phyloP scores from a whole-genome alignment of 2,329 filamentous ascomycete genomes.

The Shiraia bambusicola region DNA sequence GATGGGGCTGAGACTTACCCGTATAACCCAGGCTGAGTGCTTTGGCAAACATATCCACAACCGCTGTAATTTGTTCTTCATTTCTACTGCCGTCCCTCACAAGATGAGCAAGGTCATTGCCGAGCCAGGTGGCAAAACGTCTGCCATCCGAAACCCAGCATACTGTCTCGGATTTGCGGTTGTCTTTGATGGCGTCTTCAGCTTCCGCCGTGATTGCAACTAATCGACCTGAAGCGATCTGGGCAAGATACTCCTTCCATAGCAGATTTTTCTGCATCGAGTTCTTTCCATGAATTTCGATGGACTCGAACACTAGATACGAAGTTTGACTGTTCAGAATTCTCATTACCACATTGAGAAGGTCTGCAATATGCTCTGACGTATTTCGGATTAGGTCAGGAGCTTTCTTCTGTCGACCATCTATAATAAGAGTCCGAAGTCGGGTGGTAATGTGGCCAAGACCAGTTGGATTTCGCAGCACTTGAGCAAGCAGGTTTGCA shows the following conservation, averaged over 20 bases:
- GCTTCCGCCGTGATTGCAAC: constrained; percentile 62
- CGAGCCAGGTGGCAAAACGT: constrained; percentile 71
- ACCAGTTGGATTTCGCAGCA: constrained; percentile 72
- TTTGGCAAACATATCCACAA: constrained; percentile 55
- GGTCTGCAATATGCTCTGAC: constrained; percentile 40
- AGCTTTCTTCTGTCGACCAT: constrained; percentile 39
- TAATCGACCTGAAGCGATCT: constrained; percentile 62
- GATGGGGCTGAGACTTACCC: constrained; percentile 45
- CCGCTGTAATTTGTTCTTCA: constrained; percentile 34
- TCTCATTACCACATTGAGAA: constrained; percentile 47
- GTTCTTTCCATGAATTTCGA: constrained; percentile 44
- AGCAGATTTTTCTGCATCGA: constrained; percentile 53
- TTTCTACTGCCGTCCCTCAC: constrained; percentile 45
- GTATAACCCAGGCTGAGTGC: constrained; percentile 71
- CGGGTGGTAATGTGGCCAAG: constrained; percentile 75
- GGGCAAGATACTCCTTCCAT: constrained; percentile 64
- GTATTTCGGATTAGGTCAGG: constrained; percentile 32
- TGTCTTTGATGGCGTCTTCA: constrained; percentile 50
- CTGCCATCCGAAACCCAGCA: constrained; percentile 67
- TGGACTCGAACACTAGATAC: constrained; percentile 49
- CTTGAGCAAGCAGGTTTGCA: constrained; percentile 56
- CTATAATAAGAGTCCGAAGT: constrained; percentile 60
- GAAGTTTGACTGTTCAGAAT: constrained; percentile 51
- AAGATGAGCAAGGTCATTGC: constrained; percentile 58
- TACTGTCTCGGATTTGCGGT: constrained; percentile 14